Evolutionary conservation across 345 rosid species (phyloP).

Genomic region (Brassica juncea): DNA sequence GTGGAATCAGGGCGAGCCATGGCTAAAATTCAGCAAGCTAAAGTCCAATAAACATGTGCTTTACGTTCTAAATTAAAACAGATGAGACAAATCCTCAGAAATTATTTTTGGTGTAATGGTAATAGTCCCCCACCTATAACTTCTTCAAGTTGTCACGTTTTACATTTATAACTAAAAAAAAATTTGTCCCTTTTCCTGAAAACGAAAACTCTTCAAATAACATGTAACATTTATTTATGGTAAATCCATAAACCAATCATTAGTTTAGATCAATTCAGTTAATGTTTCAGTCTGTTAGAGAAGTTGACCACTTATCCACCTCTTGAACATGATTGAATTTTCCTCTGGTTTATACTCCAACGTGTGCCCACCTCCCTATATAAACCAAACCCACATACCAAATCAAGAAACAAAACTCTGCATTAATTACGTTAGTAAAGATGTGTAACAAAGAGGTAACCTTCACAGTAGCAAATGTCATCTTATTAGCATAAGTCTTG

Average conservation of each 20-base stretch:
- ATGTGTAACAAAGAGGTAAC: conserved; percentile 21
- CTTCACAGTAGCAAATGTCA: conserved; percentile 76
- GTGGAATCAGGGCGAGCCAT: not conserved
- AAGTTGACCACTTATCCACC: conserved; percentile 30
- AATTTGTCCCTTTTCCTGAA: too few relatives aligned
- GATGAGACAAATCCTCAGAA: not conserved
- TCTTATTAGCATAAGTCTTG: conserved; percentile 45
- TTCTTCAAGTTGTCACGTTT: not conserved
- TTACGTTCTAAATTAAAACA: not conserved
- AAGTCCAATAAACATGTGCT: not conserved
- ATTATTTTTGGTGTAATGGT: not conserved
- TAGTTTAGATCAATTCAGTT: too few relatives aligned
- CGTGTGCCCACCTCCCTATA: conserved; percentile 69
- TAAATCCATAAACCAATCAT: too few relatives aligned
- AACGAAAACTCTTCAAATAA: too few relatives aligned
- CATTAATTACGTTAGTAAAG: not conserved
- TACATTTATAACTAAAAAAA: not conserved
- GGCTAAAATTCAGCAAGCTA: not conserved
- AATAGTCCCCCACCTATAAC: not conserved
- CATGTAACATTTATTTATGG: too few relatives aligned
- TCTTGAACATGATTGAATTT: conserved; percentile 46
- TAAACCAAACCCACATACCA: not conserved
- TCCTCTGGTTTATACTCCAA: conserved; percentile 50
- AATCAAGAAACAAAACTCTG: not conserved
- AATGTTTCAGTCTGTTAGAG: conserved; percentile 3